Base-by-base conservation (phyloP, 108 stramenopile species). In the Asterionellopsis glacialis region DNA sequence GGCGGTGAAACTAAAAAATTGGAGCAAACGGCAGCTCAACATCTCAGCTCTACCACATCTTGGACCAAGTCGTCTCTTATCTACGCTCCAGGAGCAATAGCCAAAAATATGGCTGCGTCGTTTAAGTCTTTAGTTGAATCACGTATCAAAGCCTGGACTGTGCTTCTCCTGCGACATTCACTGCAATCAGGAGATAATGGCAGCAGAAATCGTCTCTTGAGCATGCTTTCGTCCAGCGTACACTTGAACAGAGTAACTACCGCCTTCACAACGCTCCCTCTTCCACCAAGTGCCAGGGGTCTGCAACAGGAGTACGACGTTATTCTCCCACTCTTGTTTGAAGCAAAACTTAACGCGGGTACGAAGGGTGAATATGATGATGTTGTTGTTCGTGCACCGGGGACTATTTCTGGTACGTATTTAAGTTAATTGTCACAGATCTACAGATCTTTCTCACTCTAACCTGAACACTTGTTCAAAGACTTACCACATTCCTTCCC, bases 81-180 rank as follows among this genome's bases (percentile, higher is more conserved):
- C 0, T 76, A 80, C 49, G 83, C 83, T 13, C 61, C 83, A 0
- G 49, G 41, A 15, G 70, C 79, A 9, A 49, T 78, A 13, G 45
- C 64, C 23, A 77, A 66, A 39, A 79, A 78, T 51, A 64, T 75
- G 0, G 64, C 79, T 2, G 57, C 68, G 39, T 79, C 75, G 4
- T 84, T 84, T 50, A 72, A 72, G 7, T 72, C 66, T 9, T 65
- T 84, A 9, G 65, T 84, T 9, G 76, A 76, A 14, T 80, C 79
- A 3, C 73, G 83, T 12, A 64, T 80, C 11, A 55, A 63, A 25
- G 64, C 83, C 26, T 84, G 83, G 83, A 84, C 83, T 11, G 55
- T 84, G 25, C 65, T 84, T 9, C 49, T 84, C 3, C 54, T 84
- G 55, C 56, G 77, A 18, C 83, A 84, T 56, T 84, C 83, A 10